Evolutionary conservation across 2,329 filamentous ascomycete species (phyloP).

Genomic region (Akanthomyces muscarius): DNA sequence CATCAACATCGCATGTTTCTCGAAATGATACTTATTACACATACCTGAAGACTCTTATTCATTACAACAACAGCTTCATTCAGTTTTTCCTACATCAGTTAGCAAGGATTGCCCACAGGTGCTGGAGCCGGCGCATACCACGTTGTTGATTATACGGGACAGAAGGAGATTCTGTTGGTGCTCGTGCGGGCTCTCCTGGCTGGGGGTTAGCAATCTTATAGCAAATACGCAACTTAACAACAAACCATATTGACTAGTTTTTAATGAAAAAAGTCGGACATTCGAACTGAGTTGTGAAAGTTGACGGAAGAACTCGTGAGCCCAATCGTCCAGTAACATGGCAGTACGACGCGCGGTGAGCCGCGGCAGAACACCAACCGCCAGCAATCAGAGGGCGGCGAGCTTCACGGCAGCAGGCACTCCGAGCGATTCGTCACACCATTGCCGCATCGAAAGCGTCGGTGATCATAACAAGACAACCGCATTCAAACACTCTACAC

Average conservation of each 20-base stretch:
- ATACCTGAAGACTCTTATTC: slow-evolving; percentile 85
- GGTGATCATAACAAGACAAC: neutral
- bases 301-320: neutral
- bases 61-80: slow-evolving; percentile 90
- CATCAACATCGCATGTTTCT: slow-evolving; percentile 11
- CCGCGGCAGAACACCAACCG: slow-evolving; percentile 29
- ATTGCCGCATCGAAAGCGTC: neutral
- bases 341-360: slow-evolving; percentile 28
- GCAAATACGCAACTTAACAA: neutral
- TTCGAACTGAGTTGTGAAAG: neutral
- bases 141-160: slow-evolving; percentile 94
- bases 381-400: neutral
- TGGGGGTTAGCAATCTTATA: neutral
- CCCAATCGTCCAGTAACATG: neutral
- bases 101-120: neutral
- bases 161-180: slow-evolving; percentile 93
- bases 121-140: slow-evolving; percentile 58
- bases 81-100: slow-evolving; percentile 77
- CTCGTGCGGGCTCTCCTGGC: slow-evolving; percentile 89
- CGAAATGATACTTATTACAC: neutral
- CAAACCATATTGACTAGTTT: neutral
- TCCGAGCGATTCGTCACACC: neutral
- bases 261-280: neutral
- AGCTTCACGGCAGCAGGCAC: slow-evolving; percentile 9
- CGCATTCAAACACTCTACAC: neutral